A percentile compares a stretch with the other conserved stretches of the same genome.
These are phyloP conservation scores for Xerocomus brunneocitrinus DNA, from an alignment of 768 basidiomycete genomes.

Conservation along the genomic window DNA sequence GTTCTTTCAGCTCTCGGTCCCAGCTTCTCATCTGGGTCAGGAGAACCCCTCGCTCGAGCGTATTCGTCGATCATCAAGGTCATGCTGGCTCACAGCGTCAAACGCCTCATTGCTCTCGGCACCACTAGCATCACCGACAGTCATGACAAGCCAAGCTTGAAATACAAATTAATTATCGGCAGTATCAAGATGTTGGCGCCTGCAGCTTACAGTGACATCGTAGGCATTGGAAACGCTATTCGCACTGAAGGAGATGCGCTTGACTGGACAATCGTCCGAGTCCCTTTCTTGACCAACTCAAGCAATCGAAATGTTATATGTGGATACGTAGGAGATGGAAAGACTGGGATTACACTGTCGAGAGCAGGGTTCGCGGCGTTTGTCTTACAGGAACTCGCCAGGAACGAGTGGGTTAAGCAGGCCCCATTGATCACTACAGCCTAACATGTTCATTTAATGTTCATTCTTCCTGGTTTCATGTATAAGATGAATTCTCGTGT, in stretches of 20 bases:
- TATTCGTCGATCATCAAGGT: constrained; percentile 51
- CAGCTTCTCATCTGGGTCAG: constrained; percentile 33
- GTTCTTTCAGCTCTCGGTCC: constrained; percentile 69
- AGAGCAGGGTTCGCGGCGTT: constrained; percentile 60
- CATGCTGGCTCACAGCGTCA: constrained; percentile 51
- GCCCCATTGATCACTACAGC: constrained; percentile 29
- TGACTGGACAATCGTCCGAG: constrained; percentile 68
- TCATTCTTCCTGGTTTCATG: no score
- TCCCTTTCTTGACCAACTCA: constrained; percentile 56
- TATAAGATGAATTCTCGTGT: no score
- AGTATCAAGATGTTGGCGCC: constrained; percentile 38
- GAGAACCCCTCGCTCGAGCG: constrained; percentile 58
- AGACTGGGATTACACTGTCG: constrained; percentile 45
- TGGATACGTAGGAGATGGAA: constrained; percentile 67
- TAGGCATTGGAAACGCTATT: constrained; percentile 56
- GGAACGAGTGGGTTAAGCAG: constrained; percentile 54
- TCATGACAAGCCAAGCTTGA: constrained; percentile 50
- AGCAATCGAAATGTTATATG: constrained; percentile 44
- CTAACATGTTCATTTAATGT: neutral
- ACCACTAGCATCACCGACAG: constrained; percentile 63
- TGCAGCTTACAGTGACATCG: constrained; percentile 64
- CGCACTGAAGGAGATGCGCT: constrained; percentile 45
- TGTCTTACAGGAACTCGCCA: constrained; percentile 51
- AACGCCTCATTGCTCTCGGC: constrained; percentile 61
- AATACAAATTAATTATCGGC: constrained; percentile 36